A percentile compares a stretch with the other conserved stretches of the same genome.
Conservation (phyloP, 352 stramenopile genomes). For the Globisporangium recalcitrans region DNA sequence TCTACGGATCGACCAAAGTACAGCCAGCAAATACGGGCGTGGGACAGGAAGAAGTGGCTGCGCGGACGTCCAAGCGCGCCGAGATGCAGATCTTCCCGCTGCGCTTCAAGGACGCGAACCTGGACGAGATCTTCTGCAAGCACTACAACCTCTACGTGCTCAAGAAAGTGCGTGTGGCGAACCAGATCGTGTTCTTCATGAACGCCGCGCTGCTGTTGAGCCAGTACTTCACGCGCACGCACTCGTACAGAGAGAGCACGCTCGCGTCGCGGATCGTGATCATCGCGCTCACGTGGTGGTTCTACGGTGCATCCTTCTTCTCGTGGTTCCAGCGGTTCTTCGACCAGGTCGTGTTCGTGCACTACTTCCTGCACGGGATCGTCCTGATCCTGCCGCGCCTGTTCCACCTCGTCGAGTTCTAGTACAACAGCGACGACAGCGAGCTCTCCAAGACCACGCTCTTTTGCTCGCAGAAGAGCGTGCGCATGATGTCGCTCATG, state of each 20-base stretch:
- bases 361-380: slow-evolving; percentile 52
- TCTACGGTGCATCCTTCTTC: slow-evolving; percentile 39
- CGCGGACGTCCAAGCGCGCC: slow-evolving; percentile 19
- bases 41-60: slow-evolving; percentile 2
- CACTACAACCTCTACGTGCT: slow-evolving; percentile 74
- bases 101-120: slow-evolving; percentile 45
- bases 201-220: slow-evolving; percentile 41
- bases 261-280: slow-evolving; percentile 38
- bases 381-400: slow-evolving; percentile 44
- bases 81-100: slow-evolving; percentile 56
- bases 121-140: slow-evolving; percentile 69
- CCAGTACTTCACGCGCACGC: slow-evolving; percentile 37
- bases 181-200: slow-evolving; percentile 42
- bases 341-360: slow-evolving; percentile 37
- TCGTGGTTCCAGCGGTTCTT: slow-evolving; percentile 44
- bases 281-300: slow-evolving; percentile 33
- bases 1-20: slow-evolving; percentile 28
- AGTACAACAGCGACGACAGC: slow-evolving; percentile 21
- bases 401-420: slow-evolving; percentile 30
- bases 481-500: slow-evolving; percentile 46
- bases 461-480: slow-evolving; percentile 55
- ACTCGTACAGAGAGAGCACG: slow-evolving; percentile 22
- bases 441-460: slow-evolving; percentile 22
- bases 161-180: slow-evolving; percentile 53
- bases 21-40: slow-evolving; percentile 18